Percentiles rank a stretch among this genome's conserved stretches.
Evolutionary conservation across 805 yeast species (phyloP).

Genomic region (Nakazawaea pomicola): DNA sequence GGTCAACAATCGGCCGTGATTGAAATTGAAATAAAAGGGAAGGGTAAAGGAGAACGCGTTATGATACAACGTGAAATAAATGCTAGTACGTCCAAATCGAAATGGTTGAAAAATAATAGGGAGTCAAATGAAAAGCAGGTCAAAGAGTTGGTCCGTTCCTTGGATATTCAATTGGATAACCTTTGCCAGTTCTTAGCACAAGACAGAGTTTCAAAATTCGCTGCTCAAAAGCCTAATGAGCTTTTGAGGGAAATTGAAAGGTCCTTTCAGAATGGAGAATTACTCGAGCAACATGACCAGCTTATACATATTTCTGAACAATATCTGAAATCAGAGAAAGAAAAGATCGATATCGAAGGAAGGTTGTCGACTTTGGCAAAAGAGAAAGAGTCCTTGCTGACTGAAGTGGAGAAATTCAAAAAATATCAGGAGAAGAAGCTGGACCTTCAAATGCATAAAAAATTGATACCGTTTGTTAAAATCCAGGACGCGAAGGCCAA

Average conservation of each 20-base stretch:
- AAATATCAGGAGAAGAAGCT: conserved; percentile 39
- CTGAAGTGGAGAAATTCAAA: conserved; percentile 41
- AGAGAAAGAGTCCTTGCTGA: conserved; percentile 34
- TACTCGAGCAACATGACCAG: conserved; percentile 51
- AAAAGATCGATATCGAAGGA: conserved; percentile 24
- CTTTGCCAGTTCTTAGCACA: conserved; percentile 94
- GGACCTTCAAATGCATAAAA: conserved; percentile 33
- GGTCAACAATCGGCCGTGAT: conserved; percentile 46
- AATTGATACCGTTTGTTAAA: conserved; percentile 28
- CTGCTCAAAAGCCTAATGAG: conserved; percentile 70
- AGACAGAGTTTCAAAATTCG: conserved; percentile 91
- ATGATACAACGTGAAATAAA: conserved; percentile 39
- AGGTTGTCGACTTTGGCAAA: conserved; percentile 29
- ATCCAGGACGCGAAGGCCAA: conserved; percentile 30
- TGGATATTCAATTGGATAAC: conserved; percentile 84
- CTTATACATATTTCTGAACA: conserved; percentile 47
- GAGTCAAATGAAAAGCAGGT: conserved; percentile 39
- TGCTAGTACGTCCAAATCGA: conserved; percentile 39
- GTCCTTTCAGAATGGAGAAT: conserved; percentile 61
- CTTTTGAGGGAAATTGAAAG: conserved; percentile 74
- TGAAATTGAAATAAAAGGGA: conserved; percentile 45
- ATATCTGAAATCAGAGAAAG: conserved; percentile 24
- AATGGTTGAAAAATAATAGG: conserved; percentile 45
- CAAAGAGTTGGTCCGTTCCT: conserved; percentile 35
- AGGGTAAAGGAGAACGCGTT: conserved; percentile 28